Evolutionary conservation across 75 land plant species (phyloP), one percentile per base, ranked within the genome.

Genomic region (Cunninghamia lanceolata): DNA sequence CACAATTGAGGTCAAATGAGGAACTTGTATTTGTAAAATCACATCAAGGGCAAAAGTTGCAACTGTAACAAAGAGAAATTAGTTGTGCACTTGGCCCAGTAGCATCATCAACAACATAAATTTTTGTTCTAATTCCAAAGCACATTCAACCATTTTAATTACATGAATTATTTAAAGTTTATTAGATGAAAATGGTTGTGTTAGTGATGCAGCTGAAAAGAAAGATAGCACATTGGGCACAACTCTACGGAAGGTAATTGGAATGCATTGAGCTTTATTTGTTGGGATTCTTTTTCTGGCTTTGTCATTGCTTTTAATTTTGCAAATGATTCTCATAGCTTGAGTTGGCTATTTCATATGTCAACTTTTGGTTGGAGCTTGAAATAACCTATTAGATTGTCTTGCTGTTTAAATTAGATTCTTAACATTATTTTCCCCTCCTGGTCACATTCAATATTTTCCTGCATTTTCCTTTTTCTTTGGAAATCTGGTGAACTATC

Each of bases 171-270:
- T n/a, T n/a, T n/a, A 17, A 66, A 71, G 78, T 39, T 40, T 32
- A 15, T 63, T 77, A 39, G 89, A 86, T 79, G 87, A 73, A 86
- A 45, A 75, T 84, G 86, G 25, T 86, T 81, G 39, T 77, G 86
- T 90, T 87, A 87, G 87, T 86, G 89, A 86, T 50, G 87, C 85
- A 40, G 90, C 83, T 56, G 86, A 89, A 87, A 28, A 85, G 54
- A 83, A 79, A 38, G 79, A 76, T 36, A 76, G 21, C 79, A 36
- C 8, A 39, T 21, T 16, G 25, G 79, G 34, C 19, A 39, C 6
- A 19, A 38, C 19, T 17, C 79, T 76, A 3, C 79, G 79, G 17
- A 76, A 76, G 79, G 79, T 76, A 39, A 39, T 1, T 76, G 40
- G 43, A 76, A 76, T 36, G 25, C 5, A 17, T 76, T 76, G 0